Percentiles rank a stretch among this genome's conserved stretches.
Conservation (phyloP, 2,329 filamentous ascomycete species). For the Claviceps maximensis region DNA sequence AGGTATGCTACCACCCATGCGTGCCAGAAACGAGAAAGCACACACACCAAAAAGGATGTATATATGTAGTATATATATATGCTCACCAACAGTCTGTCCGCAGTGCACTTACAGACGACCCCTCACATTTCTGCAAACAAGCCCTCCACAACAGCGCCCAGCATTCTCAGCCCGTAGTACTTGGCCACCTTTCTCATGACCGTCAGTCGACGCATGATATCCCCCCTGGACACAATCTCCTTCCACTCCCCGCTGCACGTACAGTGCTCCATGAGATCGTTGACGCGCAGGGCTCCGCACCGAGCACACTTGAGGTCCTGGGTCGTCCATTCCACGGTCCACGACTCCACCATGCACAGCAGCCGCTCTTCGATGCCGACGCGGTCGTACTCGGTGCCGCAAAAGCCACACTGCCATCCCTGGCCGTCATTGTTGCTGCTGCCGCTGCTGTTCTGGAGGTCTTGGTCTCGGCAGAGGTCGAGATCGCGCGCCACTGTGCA, state of each 20-base stretch:
- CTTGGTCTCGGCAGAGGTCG: slow-evolving; percentile 83
- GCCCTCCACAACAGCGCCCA: slow-evolving; percentile 59
- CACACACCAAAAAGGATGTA: too few species aligned
- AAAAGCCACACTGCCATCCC: slow-evolving; percentile 67
- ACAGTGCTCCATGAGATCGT: slow-evolving; percentile 96
- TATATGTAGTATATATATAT: neutral
- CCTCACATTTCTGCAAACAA: slow-evolving; percentile 35
- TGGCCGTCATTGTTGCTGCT: slow-evolving; percentile 18
- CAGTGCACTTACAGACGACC: neutral
- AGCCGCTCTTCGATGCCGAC: slow-evolving; percentile 73
- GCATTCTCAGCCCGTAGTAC: slow-evolving; percentile 71
- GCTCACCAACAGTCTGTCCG: neutral
- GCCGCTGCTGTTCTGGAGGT: slow-evolving; percentile 38
- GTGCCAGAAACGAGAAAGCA: too few species aligned
- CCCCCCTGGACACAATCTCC: slow-evolving; percentile 53
- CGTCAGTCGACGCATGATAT: slow-evolving; percentile 49
- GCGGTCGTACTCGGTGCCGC: slow-evolving; percentile 62
- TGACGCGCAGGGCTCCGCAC: slow-evolving; percentile 62
- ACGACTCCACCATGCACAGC: slow-evolving; percentile 60
- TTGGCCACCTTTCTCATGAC: slow-evolving; percentile 64
- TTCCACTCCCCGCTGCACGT: slow-evolving; percentile 81
- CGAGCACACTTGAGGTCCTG: slow-evolving; percentile 76
- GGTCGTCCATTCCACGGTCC: slow-evolving; percentile 67
- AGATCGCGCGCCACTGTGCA: slow-evolving; percentile 83
- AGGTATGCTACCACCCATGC: neutral